Base-by-base conservation (phyloP, 257 asterid genomes). In the Penstemon eatonii region DNA sequence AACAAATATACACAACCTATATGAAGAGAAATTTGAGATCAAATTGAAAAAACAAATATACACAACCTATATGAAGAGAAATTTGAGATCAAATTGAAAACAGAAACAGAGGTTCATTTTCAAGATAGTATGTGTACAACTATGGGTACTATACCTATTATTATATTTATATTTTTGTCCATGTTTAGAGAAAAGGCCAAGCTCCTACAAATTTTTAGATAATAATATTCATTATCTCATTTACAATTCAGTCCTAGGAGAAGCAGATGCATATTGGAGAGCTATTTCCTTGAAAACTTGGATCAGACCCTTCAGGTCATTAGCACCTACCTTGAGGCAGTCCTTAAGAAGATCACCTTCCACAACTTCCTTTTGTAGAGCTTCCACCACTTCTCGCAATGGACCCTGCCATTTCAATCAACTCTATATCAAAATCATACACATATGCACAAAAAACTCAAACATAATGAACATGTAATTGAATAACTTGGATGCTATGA, bases 291-390 rank as follows among this genome's bases (percentile, higher is more conserved):
- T 89, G 66, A 86, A 41, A 67, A 84, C 42, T 54, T 77, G 84
- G 59, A 89, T 52, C 82, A 89, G 65, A 19, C 82, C 86, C 75
- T 76, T 80, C 46, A 91, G 78, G 62, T 91, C 95, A 57, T 76
- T 78, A 56, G 74, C 58, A 15, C 96, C 89, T 80, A 91, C 50
- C 76, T 84, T 95, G 46, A 91, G 84, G 74, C 96, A 91, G 70
- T 91, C 97, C 80, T 69, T 84, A 47, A 91, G 79, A 54, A 91
- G 67, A 54, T 76, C 95, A 63, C 95, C 96, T 41, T 89, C 91
- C 67, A 70, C 18, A 25, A 91, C 80, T 74, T 91, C 96, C 65
- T 76, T 78, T 80, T 81, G 88, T 70, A 87, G 61, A 9, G 67
- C 75, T 76, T 76, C 82, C 75, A 87, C 78, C 42, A 80, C 44